Base-by-base conservation (phyloP, 2,329 filamentous ascomycete species). In the Diaporthe vexans region DNA sequence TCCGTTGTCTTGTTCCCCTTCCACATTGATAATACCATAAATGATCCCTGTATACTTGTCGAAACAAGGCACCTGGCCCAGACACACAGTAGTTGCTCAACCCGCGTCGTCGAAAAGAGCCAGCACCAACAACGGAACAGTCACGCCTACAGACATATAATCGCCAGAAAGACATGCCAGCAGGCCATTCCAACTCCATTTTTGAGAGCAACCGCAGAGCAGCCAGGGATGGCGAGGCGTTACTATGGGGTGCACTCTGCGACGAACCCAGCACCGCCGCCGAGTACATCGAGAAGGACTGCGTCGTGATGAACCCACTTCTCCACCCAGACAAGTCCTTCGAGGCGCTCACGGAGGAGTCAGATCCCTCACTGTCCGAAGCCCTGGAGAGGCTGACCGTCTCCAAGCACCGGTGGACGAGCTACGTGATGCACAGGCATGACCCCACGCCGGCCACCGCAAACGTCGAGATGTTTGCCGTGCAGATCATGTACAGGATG, bases 401-500 rank as follows among this genome's bases (percentile, higher is more conserved):
- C 10, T 71, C 67, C 24, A 71, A 56, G 21, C 51, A 65, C 37
- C 54, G 40, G 10, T 75, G 73, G 73, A 75, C 70, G 17, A 58
- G 59, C 61, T 73, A 73, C 24, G 63, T 59, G 21, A 75, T 75
- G 46, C 71, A 73, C 48, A 69, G 59, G 43, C 68, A 69, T 8
- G 56, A 75, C 43, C 70, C 70, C 4, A 43, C 68, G 10, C 73
- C 73, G 46, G 70, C 70, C 24, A 56, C 72, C 10, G 71, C 51
- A 5, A 61, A 75, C 24, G 61, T 73, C 17, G 73, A 73, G 29
- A 75, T 75, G 73, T 73, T 73, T 21, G 73, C 71, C 13, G 73
- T 75, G 29, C 71, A 73, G 61, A 69, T 73, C 54, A 75, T 75
- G 71, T 75, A 75, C 63, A 68, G 24, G 52, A 65, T 75, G 43